Evolutionary conservation across 169 alveolate genomes (phyloP), one percentile per base, ranked within the genome.

Genomic region (Eimeria sp.): DNA sequence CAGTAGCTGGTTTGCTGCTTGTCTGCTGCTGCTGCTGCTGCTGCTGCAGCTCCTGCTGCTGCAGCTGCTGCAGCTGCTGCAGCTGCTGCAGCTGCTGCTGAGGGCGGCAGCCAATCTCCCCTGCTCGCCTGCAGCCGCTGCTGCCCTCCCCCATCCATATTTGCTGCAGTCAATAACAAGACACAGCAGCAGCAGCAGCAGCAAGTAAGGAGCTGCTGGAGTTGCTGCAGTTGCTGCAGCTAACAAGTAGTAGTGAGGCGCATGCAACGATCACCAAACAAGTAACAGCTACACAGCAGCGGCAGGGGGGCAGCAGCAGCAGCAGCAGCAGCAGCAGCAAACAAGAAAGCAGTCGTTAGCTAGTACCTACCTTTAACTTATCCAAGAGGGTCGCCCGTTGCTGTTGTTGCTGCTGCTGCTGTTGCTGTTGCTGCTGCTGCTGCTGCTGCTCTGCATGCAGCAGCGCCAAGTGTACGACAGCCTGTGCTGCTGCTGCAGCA

Each of bases 391-490:
- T 0, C 5, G 16, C 6, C 51, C n/a, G 3, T 34, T 14, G 65
- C 88, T 76, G 61, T 11, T 76, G 87, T 27, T n/a, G n/a, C n/a
- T n/a, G n/a, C n/a, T n/a, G n/a, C n/a, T n/a, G 40, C 40, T 34
- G 40, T 34, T 78, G 89, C 89, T 83, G 92, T 34, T 83, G 76
- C 40, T 83, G 91, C 73, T 83, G 91, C 76, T 30, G 91, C 54
- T 83, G 91, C 91, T 83, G 92, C 63, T 83, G 92, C 57, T 54
- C 78, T 27, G 51, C 76, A 84, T 58, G 78, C 78, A 84, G 92
- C 76, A 84, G 92, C 27, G 92, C 92, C 34, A 84, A 27, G 34
- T 84, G 92, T 2, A 58, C 92, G 78, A 84, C 47, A n/a, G 78
- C 76, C 92, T 84, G 92, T 5, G 57, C 49, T n/a, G 78, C 47